Evolutionary conservation across 2,329 filamentous ascomycete genomes (phyloP), one percentile per base, ranked within the genome.

Genomic region (Orbilia blumenaviensis): DNA sequence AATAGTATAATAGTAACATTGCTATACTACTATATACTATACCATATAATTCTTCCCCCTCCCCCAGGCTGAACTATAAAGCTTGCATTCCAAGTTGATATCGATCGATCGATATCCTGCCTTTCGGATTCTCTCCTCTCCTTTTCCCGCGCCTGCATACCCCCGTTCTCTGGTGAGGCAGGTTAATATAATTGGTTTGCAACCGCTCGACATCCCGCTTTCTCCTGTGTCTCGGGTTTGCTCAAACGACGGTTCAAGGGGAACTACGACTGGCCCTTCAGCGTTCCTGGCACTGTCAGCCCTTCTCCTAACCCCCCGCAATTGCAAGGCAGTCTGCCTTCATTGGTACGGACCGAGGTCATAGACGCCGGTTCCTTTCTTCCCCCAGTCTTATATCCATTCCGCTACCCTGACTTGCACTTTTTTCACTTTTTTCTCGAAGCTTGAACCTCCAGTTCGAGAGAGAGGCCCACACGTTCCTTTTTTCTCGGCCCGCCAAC

Each of bases 181-280:
- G 58, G 50, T 52, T 68, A 46, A 60, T 67, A 67, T 64, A 56
- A 76, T 76, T 68, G 63, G 71, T 36, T 44, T 68, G 64, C 63
- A 68, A 32, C 41, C 58, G 29, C 38, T 63, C 56, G 36, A 64
- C 38, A n/a, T 50, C 63, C 64, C 63, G 56, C 38, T 52, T 46
- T 46, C 66, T 52, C 42, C 72, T 52, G 50, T 76, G 72, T 69
- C 72, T 76, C 72, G 72, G 56, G 58, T 68, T 76, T 64, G 56
- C 72, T 76, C 63, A 76, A 61, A 76, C 72, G 58, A 64, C 72
- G 42, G 50, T 58, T 69, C 56, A 44, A 76, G 48, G 48, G 64
- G 62, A 68, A 69, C 56, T 36, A 60, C 72, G 27, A 76, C 50
- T 76, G 63, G 72, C 42, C 48, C 48, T 42, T 36, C 41, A 36